Evolutionary conservation across 2,329 filamentous ascomycete genomes (phyloP).

Genomic region (Xenoacremonium recifei): DNA sequence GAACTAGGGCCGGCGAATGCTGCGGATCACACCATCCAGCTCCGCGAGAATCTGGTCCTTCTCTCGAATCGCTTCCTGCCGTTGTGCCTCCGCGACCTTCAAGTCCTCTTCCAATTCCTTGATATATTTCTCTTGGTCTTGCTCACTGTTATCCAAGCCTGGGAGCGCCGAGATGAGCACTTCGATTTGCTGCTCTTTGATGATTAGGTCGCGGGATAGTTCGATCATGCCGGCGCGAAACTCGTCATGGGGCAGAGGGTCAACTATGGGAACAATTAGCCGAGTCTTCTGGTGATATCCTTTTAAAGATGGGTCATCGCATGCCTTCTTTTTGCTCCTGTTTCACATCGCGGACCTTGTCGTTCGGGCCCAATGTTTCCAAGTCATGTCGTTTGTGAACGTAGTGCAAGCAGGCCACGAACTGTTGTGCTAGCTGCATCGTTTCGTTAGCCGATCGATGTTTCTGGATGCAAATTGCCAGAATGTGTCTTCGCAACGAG

Average conservation of each 20-base stretch:
- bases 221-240: slow-evolving; percentile 69
- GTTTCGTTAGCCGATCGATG: slow-evolving; percentile 6
- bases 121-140: slow-evolving; percentile 69
- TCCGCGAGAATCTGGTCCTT: slow-evolving; percentile 59
- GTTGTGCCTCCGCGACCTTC: slow-evolving; percentile 59
- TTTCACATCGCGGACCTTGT: slow-evolving; percentile 59
- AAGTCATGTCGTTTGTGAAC: slow-evolving; percentile 68
- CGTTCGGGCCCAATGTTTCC: slow-evolving; percentile 54
- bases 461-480: background rate
- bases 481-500: too few species aligned
- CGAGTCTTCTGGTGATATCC: background rate
- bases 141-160: slow-evolving; percentile 74
- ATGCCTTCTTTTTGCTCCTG: slow-evolving; percentile 55
- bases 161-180: slow-evolving; percentile 71
- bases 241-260: slow-evolving; percentile 60
- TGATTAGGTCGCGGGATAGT: slow-evolving; percentile 71
- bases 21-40: slow-evolving; percentile 60
- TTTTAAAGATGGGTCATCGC: slow-evolving; percentile 6
- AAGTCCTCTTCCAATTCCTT: slow-evolving; percentile 64
- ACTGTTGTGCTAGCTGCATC: slow-evolving; percentile 64
- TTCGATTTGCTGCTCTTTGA: slow-evolving; percentile 84
- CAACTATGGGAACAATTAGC: slow-evolving; percentile 41
- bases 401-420: slow-evolving; percentile 65
- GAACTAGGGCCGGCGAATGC: slow-evolving; percentile 56
- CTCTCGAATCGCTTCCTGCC: slow-evolving; percentile 62